Conservation (phyloP, 306 rosid genomes). For the Inga oerstediana region DNA sequence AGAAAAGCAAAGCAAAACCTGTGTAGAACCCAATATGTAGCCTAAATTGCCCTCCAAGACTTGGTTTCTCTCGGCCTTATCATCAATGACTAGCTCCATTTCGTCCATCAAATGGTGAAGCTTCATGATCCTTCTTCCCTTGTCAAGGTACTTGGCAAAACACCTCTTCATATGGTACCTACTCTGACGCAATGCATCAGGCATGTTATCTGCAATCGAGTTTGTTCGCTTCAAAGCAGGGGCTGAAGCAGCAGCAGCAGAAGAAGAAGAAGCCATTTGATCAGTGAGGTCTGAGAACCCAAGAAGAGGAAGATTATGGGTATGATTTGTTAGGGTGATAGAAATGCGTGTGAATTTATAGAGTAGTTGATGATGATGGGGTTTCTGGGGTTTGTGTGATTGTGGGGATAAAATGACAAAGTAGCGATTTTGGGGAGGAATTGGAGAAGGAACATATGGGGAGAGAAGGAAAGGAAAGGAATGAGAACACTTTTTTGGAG, state of each 20-base stretch:
- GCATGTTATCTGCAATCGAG: constrained; percentile 64
- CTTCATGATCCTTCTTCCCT: constrained; percentile 76
- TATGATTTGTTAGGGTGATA: constrained; percentile 11
- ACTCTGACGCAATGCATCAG: constrained; percentile 80
- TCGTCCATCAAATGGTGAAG: constrained; percentile 74
- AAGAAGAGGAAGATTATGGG: constrained; percentile 12
- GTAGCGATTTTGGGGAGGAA: neutral
- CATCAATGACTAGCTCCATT: constrained; percentile 66
- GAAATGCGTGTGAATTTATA: constrained; percentile 37
- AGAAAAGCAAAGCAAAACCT: constrained; percentile 44
- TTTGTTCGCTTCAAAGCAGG: constrained; percentile 47
- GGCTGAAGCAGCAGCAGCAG: constrained; percentile 38
- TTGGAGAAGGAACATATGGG: constrained; percentile 34
- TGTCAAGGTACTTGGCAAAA: constrained; percentile 72
- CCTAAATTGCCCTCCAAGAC: constrained; percentile 76
- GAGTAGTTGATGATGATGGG: neutral
- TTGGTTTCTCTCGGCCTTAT: constrained; percentile 54
- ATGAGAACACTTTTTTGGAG: constrained; percentile 31
- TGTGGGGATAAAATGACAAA: constrained; percentile 14
- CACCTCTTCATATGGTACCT: constrained; percentile 79
- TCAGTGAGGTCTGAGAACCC: constrained; percentile 5
- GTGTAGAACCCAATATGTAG: constrained; percentile 64
- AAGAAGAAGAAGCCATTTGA: constrained; percentile 52
- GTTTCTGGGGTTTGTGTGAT: neutral
- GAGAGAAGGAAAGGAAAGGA: constrained; percentile 47